Evolutionary conservation across 495 filamentous ascomycete genomes (phyloP), one percentile per base, ranked within the genome.

Genomic region (Thermochaetoides thermophila): DNA sequence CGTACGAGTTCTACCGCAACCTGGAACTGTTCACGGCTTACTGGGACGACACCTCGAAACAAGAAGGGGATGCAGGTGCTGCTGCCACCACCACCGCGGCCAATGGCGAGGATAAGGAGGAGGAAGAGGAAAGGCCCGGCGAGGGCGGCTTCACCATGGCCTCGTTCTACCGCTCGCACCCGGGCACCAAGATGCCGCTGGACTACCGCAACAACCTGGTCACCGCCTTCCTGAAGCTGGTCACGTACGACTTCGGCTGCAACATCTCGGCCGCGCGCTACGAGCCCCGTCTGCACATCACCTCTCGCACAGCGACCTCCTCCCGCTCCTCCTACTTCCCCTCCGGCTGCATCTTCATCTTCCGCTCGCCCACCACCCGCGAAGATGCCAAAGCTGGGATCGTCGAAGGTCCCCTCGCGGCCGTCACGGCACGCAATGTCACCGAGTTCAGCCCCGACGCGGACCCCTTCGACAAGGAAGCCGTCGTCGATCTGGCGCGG

Each of bases 171-270:
- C 76, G 82, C 18, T 66, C 67, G 5, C 67, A 64, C 5, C 56
- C 71, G 12, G 82, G 83, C 13, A 43, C 57, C 7, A 71, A 81
- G 37, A 85, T 91, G 74, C 85, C 85, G 3, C 59, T 76, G 13
- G 74, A 79, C 27, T 71, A 73, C 41, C 80, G 83, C 17, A 69
- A 80, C 23, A 74, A 78, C 20, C 65, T 76, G 10, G 53, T 91
- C 19, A 63, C 71, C 7, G 66, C 73, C 10, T 80, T 94, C 38
- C 53, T 89, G 19, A 86, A 92, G 57, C 70, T 81, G 27, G 70
- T 79, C 1, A 68, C 75, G 6, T 91, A 82, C 68, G 73, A 79
- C 21, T 89, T 85, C 49, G 74, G 74, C 15, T 84, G 80, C 55
- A 79, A 78, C 31, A 66, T 82, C 25, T 59, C 67, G 0, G 57